phyloP scores from a whole-genome alignment of 805 yeast genomes.

The Candida insectalens region DNA sequence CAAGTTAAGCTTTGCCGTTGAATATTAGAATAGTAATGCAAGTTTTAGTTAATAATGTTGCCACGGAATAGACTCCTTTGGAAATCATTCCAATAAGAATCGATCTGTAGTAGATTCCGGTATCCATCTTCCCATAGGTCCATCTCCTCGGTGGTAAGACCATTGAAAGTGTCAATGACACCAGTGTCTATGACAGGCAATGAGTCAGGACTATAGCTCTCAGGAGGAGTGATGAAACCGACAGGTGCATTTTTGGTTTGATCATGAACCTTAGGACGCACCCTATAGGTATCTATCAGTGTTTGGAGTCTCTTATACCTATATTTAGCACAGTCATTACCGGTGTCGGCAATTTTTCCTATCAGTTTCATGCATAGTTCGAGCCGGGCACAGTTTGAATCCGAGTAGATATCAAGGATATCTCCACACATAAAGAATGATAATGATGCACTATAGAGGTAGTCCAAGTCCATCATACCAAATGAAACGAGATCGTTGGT shows the following conservation, averaged over 20 bases:
- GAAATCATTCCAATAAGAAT: conserved; percentile 17
- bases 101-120: conserved; percentile 13
- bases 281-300: conserved; percentile 10
- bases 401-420: conserved; percentile 10
- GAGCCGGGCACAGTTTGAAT: conserved; percentile 9
- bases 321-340: conserved; percentile 13
- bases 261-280: background rate
- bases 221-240: background rate
- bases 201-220: background rate
- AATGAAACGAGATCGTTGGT: conserved; percentile 11
- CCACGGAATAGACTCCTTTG: conserved; percentile 5
- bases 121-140: conserved; percentile 16
- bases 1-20: background rate
- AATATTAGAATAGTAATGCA: too few relatives aligned
- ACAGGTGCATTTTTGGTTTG: background rate
- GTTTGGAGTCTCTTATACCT: conserved; percentile 11
- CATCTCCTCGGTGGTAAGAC: conserved; percentile 13
- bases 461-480: conserved; percentile 23
- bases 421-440: conserved; percentile 21
- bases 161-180: conserved; percentile 12
- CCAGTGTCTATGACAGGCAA: conserved; percentile 6
- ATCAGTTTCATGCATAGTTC: conserved; percentile 13
- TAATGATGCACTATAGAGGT: conserved; percentile 17
- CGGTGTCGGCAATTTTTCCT: conserved; percentile 11
- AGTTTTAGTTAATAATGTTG: too few relatives aligned